Evolutionary conservation across 2,329 filamentous ascomycete species (phyloP), one percentile per base, ranked within the genome.

Genomic region (Ciborinia camelliae): DNA sequence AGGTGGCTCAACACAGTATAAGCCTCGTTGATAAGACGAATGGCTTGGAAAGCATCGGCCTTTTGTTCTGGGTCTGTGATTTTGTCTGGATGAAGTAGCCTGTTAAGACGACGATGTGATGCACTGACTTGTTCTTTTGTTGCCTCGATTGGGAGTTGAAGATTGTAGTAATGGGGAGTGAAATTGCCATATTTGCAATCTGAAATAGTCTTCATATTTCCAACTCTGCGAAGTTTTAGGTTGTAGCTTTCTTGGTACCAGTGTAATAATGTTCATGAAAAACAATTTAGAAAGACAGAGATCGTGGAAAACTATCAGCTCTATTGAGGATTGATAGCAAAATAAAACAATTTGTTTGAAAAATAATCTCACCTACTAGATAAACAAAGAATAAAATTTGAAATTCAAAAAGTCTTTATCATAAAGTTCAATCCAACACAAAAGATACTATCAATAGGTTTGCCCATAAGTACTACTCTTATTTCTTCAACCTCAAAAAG

Each of bases 81-180:
- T 26, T 64, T 64, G 30, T 64, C 53, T 15, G 62, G 53, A n/a
- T 64, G 43, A 2, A 64, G 14, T 12, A 23, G 18, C 10, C 4
- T 4, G 6, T 15, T 4, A 8, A 64, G 45, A 9, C 32, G 53
- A 14, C 14, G 26, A 35, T 64, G 32, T 41, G 62, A 32, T 50
- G 18, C 20, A n/a, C 43, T 32, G 14, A 64, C 28, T 4, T 64
- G 18, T 14, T 23, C 14, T 26, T 12, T 20, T 6, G 45, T 50
- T 12, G 62, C 62, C 51, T 51, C 20, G 9, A 26, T 20, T 6
- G 53, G 62, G 35, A 64, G 12, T 18, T 50, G 35, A 30, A 64
- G 62, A 30, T 64, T 64, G 43, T 58, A 63, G 35, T 63, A 58
- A 37, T 63, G 61, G n/a, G 52, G 41, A 9, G 14, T 58, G 14